Evolutionary conservation across 495 filamentous ascomycete species (phyloP).

Genomic region (Lophiostoma macrostomum): DNA sequence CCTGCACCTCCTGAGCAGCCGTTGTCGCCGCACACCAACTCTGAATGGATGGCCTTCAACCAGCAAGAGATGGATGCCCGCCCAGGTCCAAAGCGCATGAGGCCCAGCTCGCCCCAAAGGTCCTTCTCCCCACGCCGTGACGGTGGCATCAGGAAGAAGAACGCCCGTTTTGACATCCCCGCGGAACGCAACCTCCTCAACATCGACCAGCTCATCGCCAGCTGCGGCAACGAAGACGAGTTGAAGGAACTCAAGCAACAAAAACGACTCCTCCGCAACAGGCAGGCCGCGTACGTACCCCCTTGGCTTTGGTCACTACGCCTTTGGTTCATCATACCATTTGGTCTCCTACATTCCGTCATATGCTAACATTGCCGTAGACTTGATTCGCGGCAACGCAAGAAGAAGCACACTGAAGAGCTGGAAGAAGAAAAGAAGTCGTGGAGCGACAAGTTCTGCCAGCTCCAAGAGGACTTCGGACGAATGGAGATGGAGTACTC

Average conservation of each 20-base stretch:
- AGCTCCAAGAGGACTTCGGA: conserved; percentile 74
- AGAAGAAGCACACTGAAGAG: conserved; percentile 97
- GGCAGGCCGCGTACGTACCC: conserved; percentile 82
- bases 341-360: conserved; percentile 24
- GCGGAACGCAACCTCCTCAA: conserved; percentile 88
- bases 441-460: conserved; percentile 67
- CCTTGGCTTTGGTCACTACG: conserved; percentile 35
- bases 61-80: conserved; percentile 52
- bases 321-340: conserved; percentile 24
- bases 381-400: conserved; percentile 93
- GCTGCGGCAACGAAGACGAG: conserved; percentile 86
- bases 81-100: conserved; percentile 67
- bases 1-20: conserved; percentile 45
- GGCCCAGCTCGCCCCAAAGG: conserved; percentile 69
- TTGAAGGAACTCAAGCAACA: conserved; percentile 98
- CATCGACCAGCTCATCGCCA: conserved; percentile 88
- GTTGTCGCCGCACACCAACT: conserved; percentile 60
- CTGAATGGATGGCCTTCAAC: conserved; percentile 56
- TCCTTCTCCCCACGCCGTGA: conserved; percentile 84
- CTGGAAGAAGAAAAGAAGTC: conserved; percentile 96
- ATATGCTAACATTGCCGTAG: conserved; percentile 55
- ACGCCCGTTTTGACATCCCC: conserved; percentile 96
- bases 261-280: conserved; percentile 90
- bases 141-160: conserved; percentile 98
- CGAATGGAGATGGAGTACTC: conserved; percentile 53